Evolutionary conservation across 768 basidiomycete species (phyloP).

Genomic region (Sarcomyxa edulis): DNA sequence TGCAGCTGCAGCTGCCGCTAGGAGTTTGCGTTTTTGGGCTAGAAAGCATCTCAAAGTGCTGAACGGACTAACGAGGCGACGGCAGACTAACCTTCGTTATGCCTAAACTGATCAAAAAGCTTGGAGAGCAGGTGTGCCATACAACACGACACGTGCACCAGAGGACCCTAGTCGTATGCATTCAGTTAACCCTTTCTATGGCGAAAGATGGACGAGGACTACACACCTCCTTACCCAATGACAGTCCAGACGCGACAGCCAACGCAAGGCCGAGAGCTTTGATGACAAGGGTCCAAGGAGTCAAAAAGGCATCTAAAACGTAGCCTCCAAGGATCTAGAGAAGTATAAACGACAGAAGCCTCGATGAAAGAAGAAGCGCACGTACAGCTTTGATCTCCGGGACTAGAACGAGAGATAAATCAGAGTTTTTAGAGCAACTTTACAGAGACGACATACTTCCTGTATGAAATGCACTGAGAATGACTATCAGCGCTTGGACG

Average conservation of each 20-base stretch:
- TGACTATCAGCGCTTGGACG: slow-evolving; percentile 4
- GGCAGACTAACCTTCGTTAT: slow-evolving; percentile 60
- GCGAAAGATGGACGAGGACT: slow-evolving; percentile 14
- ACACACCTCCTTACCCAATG: slow-evolving; percentile 75
- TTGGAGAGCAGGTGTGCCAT: slow-evolving; percentile 68
- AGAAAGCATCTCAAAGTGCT: no score
- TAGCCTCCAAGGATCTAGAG: slow-evolving; percentile 74
- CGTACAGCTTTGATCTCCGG: slow-evolving; percentile 76
- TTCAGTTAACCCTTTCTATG: background rate
- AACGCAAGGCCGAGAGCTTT: slow-evolving; percentile 82
- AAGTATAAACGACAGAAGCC: background rate
- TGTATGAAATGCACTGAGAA: slow-evolving; percentile 64
- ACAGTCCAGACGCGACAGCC: slow-evolving; percentile 80
- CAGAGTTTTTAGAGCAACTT: background rate
- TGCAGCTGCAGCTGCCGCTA: slow-evolving; percentile 80
- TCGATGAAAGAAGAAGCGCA: background rate
- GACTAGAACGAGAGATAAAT: slow-evolving; percentile 32
- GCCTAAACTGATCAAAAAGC: slow-evolving; percentile 63
- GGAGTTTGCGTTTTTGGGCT: slow-evolving; percentile 78
- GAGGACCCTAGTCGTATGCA: slow-evolving; percentile 50
- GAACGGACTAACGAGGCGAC: background rate
- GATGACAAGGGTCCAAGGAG: slow-evolving; percentile 80
- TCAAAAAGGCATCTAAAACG: slow-evolving; percentile 83
- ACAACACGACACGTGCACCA: slow-evolving; percentile 84
- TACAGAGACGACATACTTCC: slow-evolving; percentile 50